phyloP scores from a whole-genome alignment of 1,284 basidiomycete species.

The Exobasidium cylindrosporum region DNA sequence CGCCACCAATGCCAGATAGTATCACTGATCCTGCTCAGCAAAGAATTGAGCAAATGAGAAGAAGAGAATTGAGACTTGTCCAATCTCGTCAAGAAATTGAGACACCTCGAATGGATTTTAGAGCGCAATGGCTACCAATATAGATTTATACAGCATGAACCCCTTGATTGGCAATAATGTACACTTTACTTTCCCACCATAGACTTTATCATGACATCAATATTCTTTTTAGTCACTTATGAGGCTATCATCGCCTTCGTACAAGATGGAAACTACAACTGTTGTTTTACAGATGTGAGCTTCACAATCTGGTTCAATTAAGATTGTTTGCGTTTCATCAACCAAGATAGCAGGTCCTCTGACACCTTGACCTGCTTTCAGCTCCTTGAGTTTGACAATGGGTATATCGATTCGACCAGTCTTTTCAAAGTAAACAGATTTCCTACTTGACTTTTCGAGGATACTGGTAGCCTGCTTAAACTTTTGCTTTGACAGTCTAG shows the following conservation, averaged over 20 bases:
- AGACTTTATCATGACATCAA: too few relatives aligned
- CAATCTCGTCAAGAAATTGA: conserved; percentile 47
- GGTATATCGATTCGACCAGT: conserved; percentile 75
- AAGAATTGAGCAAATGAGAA: conserved; percentile 42
- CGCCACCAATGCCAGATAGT: conserved; percentile 6
- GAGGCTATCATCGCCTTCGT: conserved; percentile 17
- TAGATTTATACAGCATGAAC: not conserved
- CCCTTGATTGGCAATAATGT: not conserved
- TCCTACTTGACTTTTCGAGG: conserved; percentile 24
- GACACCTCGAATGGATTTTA: conserved; percentile 34
- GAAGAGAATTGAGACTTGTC: conserved; percentile 45
- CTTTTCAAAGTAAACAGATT: conserved; percentile 72
- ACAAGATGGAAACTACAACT: conserved; percentile 38
- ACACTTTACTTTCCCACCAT: not conserved
- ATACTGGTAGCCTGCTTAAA: conserved; percentile 57
- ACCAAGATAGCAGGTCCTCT: conserved; percentile 83
- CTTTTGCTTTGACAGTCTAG: conserved; percentile 52
- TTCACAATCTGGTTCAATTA: conserved; percentile 59
- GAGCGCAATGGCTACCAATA: conserved; percentile 22
- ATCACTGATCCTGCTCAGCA: conserved; percentile 26
- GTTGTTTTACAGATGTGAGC: conserved; percentile 38
- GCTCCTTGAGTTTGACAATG: conserved; percentile 68
- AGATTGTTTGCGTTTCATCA: conserved; percentile 87
- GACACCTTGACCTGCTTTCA: conserved; percentile 70
- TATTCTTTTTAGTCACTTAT: not conserved